A percentile compares a stretch with the other conserved stretches of the same genome.
Conservation (phyloP, 108 stramenopile genomes). For the Conticribra weissflogii region DNA sequence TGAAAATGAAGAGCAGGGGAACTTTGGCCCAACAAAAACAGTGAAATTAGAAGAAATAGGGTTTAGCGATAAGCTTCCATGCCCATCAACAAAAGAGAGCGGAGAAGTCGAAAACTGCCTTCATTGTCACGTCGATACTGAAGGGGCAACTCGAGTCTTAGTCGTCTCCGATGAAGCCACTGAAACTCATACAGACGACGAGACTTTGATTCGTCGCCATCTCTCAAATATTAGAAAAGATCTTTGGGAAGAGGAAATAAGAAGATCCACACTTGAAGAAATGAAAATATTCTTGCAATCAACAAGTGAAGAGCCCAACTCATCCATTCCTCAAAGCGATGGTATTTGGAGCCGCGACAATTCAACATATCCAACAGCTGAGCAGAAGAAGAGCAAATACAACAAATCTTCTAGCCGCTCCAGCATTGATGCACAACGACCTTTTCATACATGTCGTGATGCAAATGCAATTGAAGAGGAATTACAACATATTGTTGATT, state of each 20-base stretch:
- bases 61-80: conserved; percentile 61
- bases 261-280: conserved; percentile 30
- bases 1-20: conserved; percentile 74
- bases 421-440: too few relatives aligned
- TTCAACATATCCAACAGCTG: too few relatives aligned
- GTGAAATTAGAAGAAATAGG: conserved; percentile 91
- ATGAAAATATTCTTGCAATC: conserved; percentile 16
- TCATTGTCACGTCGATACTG: conserved; percentile 76
- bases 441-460: background rate
- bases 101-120: conserved; percentile 39
- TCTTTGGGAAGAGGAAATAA: conserved; percentile 48
- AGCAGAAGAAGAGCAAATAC: too few relatives aligned
- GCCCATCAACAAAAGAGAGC: conserved; percentile 37
- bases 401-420: too few relatives aligned
- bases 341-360: too few relatives aligned
- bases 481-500: conserved; percentile 38
- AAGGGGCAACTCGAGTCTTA: conserved; percentile 82
- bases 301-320: background rate
- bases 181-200: conserved; percentile 45
- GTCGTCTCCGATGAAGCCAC: conserved; percentile 65
- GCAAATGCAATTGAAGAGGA: conserved; percentile 20
- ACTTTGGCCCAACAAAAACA: conserved; percentile 66
- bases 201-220: conserved; percentile 47
- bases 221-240: conserved; percentile 56
- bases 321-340: conserved; percentile 4